Conservation (phyloP, 371 early-diverging fungal genomes). For the Fennellomyces sp. region DNA sequence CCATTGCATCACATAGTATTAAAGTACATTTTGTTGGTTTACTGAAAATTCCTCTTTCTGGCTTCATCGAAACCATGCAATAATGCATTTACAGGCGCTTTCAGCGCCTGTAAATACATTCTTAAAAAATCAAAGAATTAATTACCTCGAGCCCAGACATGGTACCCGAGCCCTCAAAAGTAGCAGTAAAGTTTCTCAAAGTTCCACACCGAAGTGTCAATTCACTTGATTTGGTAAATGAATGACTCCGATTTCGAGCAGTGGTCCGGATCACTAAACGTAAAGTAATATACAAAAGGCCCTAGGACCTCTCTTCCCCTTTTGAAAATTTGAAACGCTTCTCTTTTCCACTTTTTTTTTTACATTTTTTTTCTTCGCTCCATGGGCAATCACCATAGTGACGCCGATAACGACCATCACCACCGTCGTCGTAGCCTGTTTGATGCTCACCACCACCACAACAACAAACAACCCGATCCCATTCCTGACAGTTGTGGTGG, state of each 20-base stretch:
- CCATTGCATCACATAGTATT: no score
- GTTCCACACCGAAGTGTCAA: not conserved
- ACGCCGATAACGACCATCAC: no score
- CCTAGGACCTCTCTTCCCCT: not conserved
- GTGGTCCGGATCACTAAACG: no score
- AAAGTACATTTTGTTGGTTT: no score
- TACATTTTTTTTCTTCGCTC: not conserved
- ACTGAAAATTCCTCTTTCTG: no score
- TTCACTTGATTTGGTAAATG: no score
- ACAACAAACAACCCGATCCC: not conserved
- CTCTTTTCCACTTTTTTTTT: not conserved
- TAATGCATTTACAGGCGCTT: no score
- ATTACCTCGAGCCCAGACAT: no score
- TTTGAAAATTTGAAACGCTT: not conserved
- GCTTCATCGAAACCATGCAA: no score
- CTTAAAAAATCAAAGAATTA: not conserved
- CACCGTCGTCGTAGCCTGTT: not conserved
- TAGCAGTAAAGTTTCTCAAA: not conserved
- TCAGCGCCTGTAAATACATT: no score
- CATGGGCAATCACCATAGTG: slow-evolving; percentile 1
- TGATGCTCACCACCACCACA: not conserved
- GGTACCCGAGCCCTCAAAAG: not conserved
- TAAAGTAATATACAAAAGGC: not conserved
- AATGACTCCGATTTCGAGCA: no score
- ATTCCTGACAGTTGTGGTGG: slow-evolving; percentile 12